Evolutionary conservation across 768 basidiomycete species (phyloP).

Genomic region (Clathrus columnatus): DNA sequence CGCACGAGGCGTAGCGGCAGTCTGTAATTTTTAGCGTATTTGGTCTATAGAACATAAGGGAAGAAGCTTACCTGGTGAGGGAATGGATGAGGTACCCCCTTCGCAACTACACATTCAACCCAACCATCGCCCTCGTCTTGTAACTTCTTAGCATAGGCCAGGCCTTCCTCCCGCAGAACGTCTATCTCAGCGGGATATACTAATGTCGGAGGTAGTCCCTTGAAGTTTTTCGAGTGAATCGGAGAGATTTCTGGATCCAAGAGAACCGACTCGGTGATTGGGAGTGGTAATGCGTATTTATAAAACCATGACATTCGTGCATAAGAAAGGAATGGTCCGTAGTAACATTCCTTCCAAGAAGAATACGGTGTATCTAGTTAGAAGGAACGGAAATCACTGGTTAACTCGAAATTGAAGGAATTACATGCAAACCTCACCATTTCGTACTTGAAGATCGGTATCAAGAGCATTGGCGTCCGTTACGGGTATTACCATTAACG

Average conservation of each 20-base stretch:
- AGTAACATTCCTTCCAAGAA: slow-evolving; percentile 8
- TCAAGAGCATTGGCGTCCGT: slow-evolving; percentile 2
- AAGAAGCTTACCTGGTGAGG: slow-evolving; percentile 1
- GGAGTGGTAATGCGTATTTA: slow-evolving; percentile 5
- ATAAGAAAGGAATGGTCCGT: slow-evolving; percentile 6
- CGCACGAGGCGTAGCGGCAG: slow-evolving; percentile 5
- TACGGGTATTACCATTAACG: slow-evolving; percentile 4
- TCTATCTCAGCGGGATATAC: slow-evolving; percentile 10
- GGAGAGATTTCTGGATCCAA: slow-evolving; percentile 4
- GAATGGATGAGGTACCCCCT: slow-evolving; percentile 11
- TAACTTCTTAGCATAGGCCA: slow-evolving; percentile 6
- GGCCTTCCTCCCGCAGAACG: slow-evolving; percentile 7
- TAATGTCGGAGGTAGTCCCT: slow-evolving; percentile 5
- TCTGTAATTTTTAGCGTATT: neutral
- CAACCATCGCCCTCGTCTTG: slow-evolving; percentile 10
- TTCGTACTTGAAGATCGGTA: slow-evolving; percentile 3
- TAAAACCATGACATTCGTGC: slow-evolving; percentile 11
- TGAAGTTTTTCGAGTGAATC: slow-evolving; percentile 5
- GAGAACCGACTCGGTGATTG: neutral
- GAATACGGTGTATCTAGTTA: slow-evolving; percentile 1
- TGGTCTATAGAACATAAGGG: neutral
- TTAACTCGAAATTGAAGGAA: neutral
- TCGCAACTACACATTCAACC: slow-evolving; percentile 9
- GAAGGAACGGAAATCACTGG: neutral
- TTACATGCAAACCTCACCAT: neutral